phyloP scores from a whole-genome alignment of 179 eudicot genomes.

The Heliamphora pulchella region DNA sequence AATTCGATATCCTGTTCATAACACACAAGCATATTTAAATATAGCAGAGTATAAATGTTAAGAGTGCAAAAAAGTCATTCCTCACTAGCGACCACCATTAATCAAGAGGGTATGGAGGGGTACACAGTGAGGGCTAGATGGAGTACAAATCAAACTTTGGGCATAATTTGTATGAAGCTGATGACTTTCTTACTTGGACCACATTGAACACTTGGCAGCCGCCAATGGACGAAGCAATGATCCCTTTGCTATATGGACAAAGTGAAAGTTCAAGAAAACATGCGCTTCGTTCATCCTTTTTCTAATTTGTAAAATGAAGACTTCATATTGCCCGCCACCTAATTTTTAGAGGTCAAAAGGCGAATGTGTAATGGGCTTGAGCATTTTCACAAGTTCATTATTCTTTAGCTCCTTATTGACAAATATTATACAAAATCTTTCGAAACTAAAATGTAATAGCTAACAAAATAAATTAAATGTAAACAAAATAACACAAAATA shows the following conservation, averaged over 20 bases:
- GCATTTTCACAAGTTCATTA: background rate
- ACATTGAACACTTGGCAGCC: slow-evolving; percentile 1
- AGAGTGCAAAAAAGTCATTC: background rate
- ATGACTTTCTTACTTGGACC: background rate
- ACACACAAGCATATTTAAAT: too few relatives aligned
- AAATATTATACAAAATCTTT: background rate
- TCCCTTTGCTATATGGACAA: background rate
- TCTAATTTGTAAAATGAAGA: background rate
- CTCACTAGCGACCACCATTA: background rate
- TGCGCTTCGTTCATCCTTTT: background rate
- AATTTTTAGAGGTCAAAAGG: background rate
- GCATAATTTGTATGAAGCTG: slow-evolving; percentile 1
- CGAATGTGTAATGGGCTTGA: background rate
- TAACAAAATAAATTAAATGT: background rate
- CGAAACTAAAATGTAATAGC: background rate
- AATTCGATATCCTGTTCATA: too few relatives aligned
- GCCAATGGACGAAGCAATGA: background rate
- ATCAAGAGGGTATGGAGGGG: background rate
- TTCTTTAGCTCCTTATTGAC: background rate
- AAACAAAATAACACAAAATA: background rate
- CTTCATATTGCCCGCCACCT: background rate
- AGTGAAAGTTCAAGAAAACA: too few relatives aligned
- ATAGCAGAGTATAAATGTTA: too few relatives aligned
- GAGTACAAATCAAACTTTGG: background rate
- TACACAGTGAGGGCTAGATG: background rate